Evolutionary conservation across 148 eudicot genomes (phyloP), one percentile per base, ranked within the genome.

Genomic region (Rhododendron simsii): DNA sequence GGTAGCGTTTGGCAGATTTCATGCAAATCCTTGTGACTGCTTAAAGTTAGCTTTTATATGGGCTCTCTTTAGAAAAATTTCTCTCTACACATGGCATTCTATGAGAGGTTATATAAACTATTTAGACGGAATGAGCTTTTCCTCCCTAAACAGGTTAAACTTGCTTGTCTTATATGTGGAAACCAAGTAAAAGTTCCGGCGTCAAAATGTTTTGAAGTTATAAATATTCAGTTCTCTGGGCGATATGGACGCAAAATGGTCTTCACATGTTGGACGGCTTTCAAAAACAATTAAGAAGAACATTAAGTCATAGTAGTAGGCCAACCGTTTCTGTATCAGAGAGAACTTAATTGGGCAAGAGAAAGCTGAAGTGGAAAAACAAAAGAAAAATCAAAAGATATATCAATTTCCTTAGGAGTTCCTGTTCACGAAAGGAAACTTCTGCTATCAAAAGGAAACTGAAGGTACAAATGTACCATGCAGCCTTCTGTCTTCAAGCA

Each of bases 61-160:
- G 57, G 84, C 79, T 35, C 37, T 79, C 63, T 78, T 65, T 18
- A 41, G 65, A 82, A 47, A 33, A 85, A 59, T 61, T 41, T 50
- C 18, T 16, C 81, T 55, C 57, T 55, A 18, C 28, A 41, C 44
- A 39, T 10, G 65, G 61, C 67, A 35, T 77, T 78, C 45, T 81
- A 28, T 15, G 26, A 51, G n/a, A 53, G 37, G 39, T 51, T 53
- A 18, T 51, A 53, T 33, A 14, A 16, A 16, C 13, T 80, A 78
- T 44, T 78, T 20, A 48, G 33, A 7, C 0, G 39, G 82, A 9
- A 26, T 80, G 82, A 80, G 16, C 39, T 20, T 78, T 48, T n/a
- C 37, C 35, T 28, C 6, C 75, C 37, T 28, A 69, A 67, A 26
- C 35, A 67, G 33, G 33, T 9, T 67, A 26, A 69, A 69, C 37